phyloP scores from a whole-genome alignment of 179 eudicot genomes.

The Patellifolia procumbens region DNA sequence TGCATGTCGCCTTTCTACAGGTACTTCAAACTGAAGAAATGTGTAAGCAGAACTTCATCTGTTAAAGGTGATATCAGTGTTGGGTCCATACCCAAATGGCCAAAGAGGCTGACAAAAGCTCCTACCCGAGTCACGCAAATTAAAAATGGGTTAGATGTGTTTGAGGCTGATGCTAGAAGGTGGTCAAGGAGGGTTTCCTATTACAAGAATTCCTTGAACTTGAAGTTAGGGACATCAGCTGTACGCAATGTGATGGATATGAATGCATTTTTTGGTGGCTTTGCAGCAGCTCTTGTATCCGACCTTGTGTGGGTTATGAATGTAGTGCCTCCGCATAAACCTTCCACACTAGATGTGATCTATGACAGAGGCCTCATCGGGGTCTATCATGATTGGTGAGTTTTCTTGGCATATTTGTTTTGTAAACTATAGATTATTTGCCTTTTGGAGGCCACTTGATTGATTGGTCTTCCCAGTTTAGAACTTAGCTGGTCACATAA shows the following conservation, averaged over 20 bases:
- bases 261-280: conserved; percentile 95
- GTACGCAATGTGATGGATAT: conserved; percentile 93
- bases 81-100: conserved; percentile 85
- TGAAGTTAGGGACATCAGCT: conserved; percentile 74
- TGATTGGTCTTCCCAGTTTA: not conserved
- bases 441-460: not conserved
- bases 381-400: conserved; percentile 90
- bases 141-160: conserved; percentile 67
- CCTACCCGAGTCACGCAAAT: conserved; percentile 64
- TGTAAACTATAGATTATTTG: not conserved
- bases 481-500: not conserved
- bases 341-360: conserved; percentile 75
- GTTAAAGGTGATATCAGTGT: conserved; percentile 61
- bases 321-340: conserved; percentile 78
- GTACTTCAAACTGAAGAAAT: conserved; percentile 77
- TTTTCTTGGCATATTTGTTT: conserved; percentile 22
- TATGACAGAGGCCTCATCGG: conserved; percentile 93
- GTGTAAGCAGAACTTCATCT: conserved; percentile 68
- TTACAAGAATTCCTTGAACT: conserved; percentile 66
- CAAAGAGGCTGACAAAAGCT: conserved; percentile 67
- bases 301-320: conserved; percentile 99
- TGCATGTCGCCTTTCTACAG: conserved; percentile 34
- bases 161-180: conserved; percentile 74
- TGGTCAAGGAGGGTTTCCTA: conserved; percentile 78
- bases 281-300: conserved; percentile 82